Evolutionary conservation across 345 rosid species (phyloP).

Genomic region (Orychophragmus violaceus): DNA sequence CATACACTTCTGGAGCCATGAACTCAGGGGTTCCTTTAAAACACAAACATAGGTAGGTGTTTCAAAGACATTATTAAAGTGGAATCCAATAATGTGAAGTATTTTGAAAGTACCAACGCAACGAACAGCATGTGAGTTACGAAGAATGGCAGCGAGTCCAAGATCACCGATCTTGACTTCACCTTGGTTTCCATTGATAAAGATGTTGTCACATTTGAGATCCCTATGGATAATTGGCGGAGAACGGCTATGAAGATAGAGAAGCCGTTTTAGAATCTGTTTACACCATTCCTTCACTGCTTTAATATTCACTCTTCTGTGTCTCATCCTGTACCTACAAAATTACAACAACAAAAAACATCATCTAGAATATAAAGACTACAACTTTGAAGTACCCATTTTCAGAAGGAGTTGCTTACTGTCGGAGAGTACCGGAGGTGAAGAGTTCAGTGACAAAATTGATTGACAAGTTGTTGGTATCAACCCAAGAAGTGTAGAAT

Average conservation of each 20-base stretch:
- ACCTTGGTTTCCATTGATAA: constrained; percentile 96
- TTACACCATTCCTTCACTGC: constrained; percentile 97
- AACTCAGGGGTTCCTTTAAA: constrained; percentile 90
- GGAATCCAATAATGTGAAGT: constrained; percentile 6
- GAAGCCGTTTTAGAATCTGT: constrained; percentile 79
- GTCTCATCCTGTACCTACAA: constrained; percentile 70
- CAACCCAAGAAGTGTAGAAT: constrained; percentile 93
- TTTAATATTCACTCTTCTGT: constrained; percentile 79
- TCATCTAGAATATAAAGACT: not conserved
- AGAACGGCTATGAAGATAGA: constrained; percentile 75
- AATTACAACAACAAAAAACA: too few relatives aligned
- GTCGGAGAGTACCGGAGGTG: constrained; percentile 92
- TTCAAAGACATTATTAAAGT: not conserved
- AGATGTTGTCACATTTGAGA: constrained; percentile 97
- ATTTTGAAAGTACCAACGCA: constrained; percentile 74
- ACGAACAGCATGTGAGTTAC: constrained; percentile 79
- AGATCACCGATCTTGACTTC: constrained; percentile 98
- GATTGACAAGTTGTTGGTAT: constrained; percentile 69
- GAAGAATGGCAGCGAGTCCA: constrained; percentile 91
- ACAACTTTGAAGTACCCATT: constrained; percentile 1
- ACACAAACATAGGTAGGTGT: constrained; percentile 6
- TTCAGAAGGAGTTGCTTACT: constrained; percentile 36
- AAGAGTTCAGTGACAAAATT: constrained; percentile 97
- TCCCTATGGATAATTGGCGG: constrained; percentile 97
- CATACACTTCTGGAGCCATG: constrained; percentile 98